Evolutionary conservation across 345 rosid species (phyloP).

Genomic region (Melaleuca alternifolia): DNA sequence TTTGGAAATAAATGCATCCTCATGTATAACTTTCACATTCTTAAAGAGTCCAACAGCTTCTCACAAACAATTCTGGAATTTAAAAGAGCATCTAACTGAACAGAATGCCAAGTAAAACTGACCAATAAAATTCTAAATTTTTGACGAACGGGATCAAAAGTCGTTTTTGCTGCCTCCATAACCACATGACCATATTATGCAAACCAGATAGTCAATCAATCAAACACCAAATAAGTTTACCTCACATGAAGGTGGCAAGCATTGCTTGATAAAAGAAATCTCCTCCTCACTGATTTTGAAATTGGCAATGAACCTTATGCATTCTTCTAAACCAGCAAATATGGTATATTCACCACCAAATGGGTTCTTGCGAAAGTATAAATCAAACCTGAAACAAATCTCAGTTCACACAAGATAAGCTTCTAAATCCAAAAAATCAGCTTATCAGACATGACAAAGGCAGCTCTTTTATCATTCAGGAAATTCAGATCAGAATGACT

Average conservation of each 20-base stretch:
- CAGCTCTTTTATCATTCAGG: background rate
- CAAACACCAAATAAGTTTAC: constrained; percentile 10
- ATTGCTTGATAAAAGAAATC: constrained; percentile 55
- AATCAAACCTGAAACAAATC: constrained; percentile 57
- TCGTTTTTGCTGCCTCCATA: background rate
- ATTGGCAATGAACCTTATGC: constrained; percentile 78
- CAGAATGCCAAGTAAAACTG: background rate
- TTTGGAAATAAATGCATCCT: background rate
- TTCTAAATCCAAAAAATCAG: background rate
- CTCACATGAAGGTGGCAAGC: constrained; percentile 71
- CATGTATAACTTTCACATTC: background rate
- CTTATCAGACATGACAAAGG: background rate
- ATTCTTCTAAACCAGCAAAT: constrained; percentile 96
- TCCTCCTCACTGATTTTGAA: constrained; percentile 67
- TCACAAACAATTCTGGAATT: background rate
- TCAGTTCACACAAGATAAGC: background rate
- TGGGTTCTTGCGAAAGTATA: constrained; percentile 90
- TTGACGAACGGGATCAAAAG: no score
- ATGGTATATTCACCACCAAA: constrained; percentile 93
- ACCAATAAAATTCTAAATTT: background rate
- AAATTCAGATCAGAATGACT: background rate
- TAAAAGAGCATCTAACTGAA: background rate
- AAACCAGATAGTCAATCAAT: background rate
- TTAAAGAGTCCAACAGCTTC: background rate
- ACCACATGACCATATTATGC: background rate